Evolutionary conservation across 768 basidiomycete species (phyloP).

Genomic region (Neoboletus magnificus): DNA sequence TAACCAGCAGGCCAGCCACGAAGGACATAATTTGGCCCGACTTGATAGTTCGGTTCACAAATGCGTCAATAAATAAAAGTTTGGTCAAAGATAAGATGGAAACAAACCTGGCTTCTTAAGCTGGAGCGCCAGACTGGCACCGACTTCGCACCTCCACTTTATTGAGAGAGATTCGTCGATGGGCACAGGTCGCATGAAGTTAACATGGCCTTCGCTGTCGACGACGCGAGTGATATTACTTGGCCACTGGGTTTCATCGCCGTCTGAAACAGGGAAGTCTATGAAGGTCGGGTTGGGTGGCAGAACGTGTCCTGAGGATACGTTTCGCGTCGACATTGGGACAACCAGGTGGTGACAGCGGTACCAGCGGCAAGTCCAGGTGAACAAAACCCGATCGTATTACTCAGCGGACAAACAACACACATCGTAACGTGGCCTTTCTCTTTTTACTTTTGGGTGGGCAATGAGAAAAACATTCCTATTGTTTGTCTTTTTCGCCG

Average conservation of each 20-base stretch:
- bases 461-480: neutral
- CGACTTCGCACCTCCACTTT: slow-evolving; percentile 55
- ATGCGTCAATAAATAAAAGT: neutral
- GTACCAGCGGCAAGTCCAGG: neutral
- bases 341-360: neutral
- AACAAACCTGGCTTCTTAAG: slow-evolving; percentile 50
- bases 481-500: slow-evolving; percentile 34
- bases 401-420: slow-evolving; percentile 15
- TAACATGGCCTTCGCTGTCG: slow-evolving; percentile 62
- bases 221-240: slow-evolving; percentile 49
- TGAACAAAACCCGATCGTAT: neutral
- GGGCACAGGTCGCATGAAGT: slow-evolving; percentile 59
- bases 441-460: too few relatives aligned
- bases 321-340: slow-evolving; percentile 24
- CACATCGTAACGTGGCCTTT: too few relatives aligned
- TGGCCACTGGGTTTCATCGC: slow-evolving; percentile 53
- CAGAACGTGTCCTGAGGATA: slow-evolving; percentile 28
- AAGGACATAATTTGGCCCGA: slow-evolving; percentile 55
- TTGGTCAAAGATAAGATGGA: neutral
- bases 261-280: slow-evolving; percentile 63
- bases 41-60: neutral
- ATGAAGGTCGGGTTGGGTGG: slow-evolving; percentile 55
- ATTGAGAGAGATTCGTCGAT: slow-evolving; percentile 49
- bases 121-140: slow-evolving; percentile 38
- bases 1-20: slow-evolving; percentile 66